These are phyloP conservation scores for Linnemannia hyalina DNA, from an alignment of 192 early-diverging fungal species.

Conservation along the genomic window DNA sequence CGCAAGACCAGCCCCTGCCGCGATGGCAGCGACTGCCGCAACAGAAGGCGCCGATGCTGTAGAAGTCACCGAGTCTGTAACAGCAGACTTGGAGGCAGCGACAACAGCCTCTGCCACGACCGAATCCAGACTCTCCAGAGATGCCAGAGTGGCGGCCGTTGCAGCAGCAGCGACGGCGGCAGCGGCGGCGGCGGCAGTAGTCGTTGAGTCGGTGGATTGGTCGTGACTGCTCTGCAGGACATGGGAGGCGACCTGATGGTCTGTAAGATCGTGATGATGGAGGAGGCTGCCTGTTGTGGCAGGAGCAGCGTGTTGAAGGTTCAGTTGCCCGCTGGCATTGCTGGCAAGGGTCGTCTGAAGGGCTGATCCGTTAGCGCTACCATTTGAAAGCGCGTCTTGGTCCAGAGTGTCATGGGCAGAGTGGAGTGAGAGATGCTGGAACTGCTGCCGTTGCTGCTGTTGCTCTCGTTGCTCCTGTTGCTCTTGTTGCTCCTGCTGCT, in stretches of 20 bases:
- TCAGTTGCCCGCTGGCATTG: slow-evolving; percentile 1
- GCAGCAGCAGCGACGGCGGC: background rate
- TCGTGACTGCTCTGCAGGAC: slow-evolving; percentile 4
- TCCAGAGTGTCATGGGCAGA: slow-evolving; percentile 5
- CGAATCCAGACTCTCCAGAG: slow-evolving; percentile 24
- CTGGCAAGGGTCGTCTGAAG: background rate
- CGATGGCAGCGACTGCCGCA: background rate
- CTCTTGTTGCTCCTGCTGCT: background rate
- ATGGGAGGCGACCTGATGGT: background rate
- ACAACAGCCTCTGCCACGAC: slow-evolving; percentile 24
- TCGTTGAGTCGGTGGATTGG: background rate
- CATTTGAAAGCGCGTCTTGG: slow-evolving; percentile 1
- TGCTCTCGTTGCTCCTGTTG: background rate
- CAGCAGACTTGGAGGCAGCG: slow-evolving; percentile 8
- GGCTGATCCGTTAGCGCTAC: background rate
- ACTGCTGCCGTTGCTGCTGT: background rate
- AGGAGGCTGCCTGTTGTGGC: background rate
- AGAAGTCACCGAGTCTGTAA: background rate
- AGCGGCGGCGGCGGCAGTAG: background rate
- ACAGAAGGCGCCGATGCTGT: background rate
- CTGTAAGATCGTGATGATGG: slow-evolving; percentile 1
- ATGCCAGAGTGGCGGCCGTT: background rate
- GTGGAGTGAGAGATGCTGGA: background rate
- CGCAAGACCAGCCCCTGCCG: background rate
- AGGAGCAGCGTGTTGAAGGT: slow-evolving; percentile 4